Base-by-base conservation (phyloP, 768 basidiomycete species). In the Suillus sp. region DNA sequence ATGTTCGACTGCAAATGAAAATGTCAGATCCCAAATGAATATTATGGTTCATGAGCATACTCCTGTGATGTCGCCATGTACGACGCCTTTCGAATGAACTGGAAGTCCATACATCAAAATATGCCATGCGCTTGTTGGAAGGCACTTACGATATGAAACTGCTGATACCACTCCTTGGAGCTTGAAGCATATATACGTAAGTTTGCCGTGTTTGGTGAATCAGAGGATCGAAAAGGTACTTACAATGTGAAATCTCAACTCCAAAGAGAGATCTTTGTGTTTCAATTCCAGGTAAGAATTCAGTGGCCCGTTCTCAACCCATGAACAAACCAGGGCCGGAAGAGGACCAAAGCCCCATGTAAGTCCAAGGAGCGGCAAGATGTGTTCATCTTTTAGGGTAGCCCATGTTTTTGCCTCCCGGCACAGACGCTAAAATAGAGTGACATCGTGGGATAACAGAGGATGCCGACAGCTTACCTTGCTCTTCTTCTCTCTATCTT, bases 291-390 rank as follows among this genome's bases (percentile, higher is more conserved):
- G 71, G 62, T 79, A 78, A 62, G 73, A 75, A 50, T 71, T 76
- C 9, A 78, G 71, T 59, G 73, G 75, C 10, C 80, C 80, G 50
- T 79, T 71, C 47, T 80, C 74, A 59, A 76, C 66, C 80, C 80
- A 81, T 9, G 79, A 79, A 57, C 79, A 80, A 3, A 80, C 79
- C 74, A 81, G 72, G 10, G 75, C 73, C n/a, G 60, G 53, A 35
- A 64, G 78, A 30, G 71, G 75, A 20, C 79, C 79, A 64, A 80
- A 79, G 45, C 75, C 77, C 27, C 74, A 73, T 25, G 73, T 71
- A 3, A 72, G 75, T 18, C 80, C 80, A 50, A 72, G 70, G 1
- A 81, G 70, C 35, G 72, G 69, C 25, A 81, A 65, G 16, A 81
- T 71, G 56, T 80, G 69, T n/a, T 72, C 75, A 67, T 81, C 79